Base-by-base conservation (phyloP, 306 rosid genomes). In the Inga laurina region DNA sequence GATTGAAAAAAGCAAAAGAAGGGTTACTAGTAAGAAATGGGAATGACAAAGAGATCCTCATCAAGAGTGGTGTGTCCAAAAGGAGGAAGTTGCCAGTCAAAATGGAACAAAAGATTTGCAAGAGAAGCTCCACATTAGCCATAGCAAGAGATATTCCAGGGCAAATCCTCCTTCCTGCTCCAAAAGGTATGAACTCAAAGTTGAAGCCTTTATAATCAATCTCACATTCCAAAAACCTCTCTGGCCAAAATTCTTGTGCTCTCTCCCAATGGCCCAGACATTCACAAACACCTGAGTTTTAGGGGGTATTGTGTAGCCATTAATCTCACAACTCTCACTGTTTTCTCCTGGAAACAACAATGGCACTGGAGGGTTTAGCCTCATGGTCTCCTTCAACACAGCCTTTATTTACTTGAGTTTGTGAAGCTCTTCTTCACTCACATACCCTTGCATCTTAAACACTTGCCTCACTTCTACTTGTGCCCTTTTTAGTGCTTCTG, bases 361-460 rank as follows among this genome's bases (percentile, higher is more conserved):
- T 22, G 88, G 76, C n/a, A 3, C 16, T 3, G 79, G 52, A 10
- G 85, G 85, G 61, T 85, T 81, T 8, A 84, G 2, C 37, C 88
- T 65, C 79, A 81, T 19, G 2, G 80, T 77, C 30, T 82, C 83
- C 45, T 65, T 85, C 41, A 81, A 37, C 3, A 85, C 85, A 7
- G 61, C 22, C 11, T 73, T 72, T 0, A 85, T 66, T 34, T 16
- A 78, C 14, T 61, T 41, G 82, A 83, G 57, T 37, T 66, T 13
- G 0, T 21, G 8, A 39, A 82, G 18, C 0, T 7, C 44, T 34
- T 64, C 34, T 59, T 83, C 78, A 5, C 19, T 54, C 2, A 67
- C 59, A 1, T 35, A 10, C 0, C 69, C n/a, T 49, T 54, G 69
- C 32, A 35, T 34, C 3, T 32, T 71, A 4, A 78, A 72, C n/a